A percentile compares a stretch with the other conserved stretches of the same genome.
phyloP scores from a whole-genome alignment of 352 stramenopile genomes.

The Pythium utonaiense region DNA sequence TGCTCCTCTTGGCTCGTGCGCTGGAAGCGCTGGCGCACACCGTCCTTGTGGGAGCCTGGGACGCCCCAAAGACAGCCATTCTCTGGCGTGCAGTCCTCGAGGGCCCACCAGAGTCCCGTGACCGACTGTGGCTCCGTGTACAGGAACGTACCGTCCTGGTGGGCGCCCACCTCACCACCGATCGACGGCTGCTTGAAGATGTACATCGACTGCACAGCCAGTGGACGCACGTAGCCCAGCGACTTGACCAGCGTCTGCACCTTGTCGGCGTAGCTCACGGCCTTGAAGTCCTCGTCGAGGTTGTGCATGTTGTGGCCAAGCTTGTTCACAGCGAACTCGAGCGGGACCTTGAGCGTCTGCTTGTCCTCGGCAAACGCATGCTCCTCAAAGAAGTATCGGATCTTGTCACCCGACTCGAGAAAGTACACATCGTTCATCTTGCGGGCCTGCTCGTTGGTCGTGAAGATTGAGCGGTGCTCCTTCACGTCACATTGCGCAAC shows the following conservation, averaged over 20 bases:
- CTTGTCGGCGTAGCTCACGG: slow-evolving; percentile 77
- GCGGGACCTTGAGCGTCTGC: slow-evolving; percentile 66
- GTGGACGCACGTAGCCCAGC: slow-evolving; percentile 85
- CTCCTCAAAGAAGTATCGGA: slow-evolving; percentile 95
- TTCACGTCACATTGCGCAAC: slow-evolving; percentile 59
- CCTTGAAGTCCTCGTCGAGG: slow-evolving; percentile 78
- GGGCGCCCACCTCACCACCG: slow-evolving; percentile 91
- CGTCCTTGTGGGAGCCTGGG: slow-evolving; percentile 86
- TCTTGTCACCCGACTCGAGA: slow-evolving; percentile 87
- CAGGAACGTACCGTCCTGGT: slow-evolving; percentile 97
- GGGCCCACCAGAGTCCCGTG: slow-evolving; percentile 93
- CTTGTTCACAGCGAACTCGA: slow-evolving; percentile 92
- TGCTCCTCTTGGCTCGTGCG: slow-evolving; percentile 51
- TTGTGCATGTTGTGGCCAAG: slow-evolving; percentile 95
- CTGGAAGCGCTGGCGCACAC: slow-evolving; percentile 82
- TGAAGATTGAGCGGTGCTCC: slow-evolving; percentile 77
- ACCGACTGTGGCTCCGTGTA: slow-evolving; percentile 95
- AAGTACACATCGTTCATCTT: slow-evolving; percentile 92
- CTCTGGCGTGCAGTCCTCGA: slow-evolving; percentile 93
- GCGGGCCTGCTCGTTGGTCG: slow-evolving; percentile 75
- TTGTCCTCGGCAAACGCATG: slow-evolving; percentile 55
- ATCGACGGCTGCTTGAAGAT: slow-evolving; percentile 96
- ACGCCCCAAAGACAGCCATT: slow-evolving; percentile 95
- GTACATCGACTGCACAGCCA: slow-evolving; percentile 96
- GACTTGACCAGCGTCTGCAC: slow-evolving; percentile 75